Conservation (phyloP, 345 rosid genomes). For the Lenwebbia sp. region DNA sequence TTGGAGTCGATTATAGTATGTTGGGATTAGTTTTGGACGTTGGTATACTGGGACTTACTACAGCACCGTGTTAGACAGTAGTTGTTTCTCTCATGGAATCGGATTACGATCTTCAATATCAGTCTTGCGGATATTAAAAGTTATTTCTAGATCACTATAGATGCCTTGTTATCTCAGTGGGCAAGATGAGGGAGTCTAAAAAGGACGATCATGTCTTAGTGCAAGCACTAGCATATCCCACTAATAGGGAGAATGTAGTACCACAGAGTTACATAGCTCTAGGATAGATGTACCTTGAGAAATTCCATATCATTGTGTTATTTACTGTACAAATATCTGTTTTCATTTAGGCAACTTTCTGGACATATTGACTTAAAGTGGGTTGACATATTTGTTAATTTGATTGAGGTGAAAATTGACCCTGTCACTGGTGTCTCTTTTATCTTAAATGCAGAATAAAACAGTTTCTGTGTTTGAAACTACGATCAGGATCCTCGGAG, state of each 20-base stretch:
- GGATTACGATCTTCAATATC: background rate
- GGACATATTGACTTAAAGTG: background rate
- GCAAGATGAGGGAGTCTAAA: background rate
- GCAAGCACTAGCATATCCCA: background rate
- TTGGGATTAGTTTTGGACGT: background rate
- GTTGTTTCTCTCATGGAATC: background rate
- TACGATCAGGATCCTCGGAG: slow-evolving; percentile 85
- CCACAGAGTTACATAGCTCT: background rate
- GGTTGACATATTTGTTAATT: background rate
- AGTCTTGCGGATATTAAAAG: background rate
- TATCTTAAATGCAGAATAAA: slow-evolving; percentile 57
- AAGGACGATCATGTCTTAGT: background rate
- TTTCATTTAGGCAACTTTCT: background rate
- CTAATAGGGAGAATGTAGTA: background rate
- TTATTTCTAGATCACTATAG: background rate
- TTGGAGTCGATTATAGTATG: background rate
- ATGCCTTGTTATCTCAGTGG: background rate
- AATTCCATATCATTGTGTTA: background rate
- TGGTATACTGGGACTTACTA: background rate
- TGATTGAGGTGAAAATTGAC: background rate
- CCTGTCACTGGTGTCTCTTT: background rate
- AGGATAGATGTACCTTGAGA: background rate
- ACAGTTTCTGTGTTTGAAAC: slow-evolving; percentile 96
- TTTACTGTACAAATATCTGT: background rate
- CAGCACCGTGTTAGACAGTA: background rate